These are phyloP conservation scores for Dittrichia graveolens DNA, from an alignment of 129 eudicot genomes.

Conservation along the genomic window DNA sequence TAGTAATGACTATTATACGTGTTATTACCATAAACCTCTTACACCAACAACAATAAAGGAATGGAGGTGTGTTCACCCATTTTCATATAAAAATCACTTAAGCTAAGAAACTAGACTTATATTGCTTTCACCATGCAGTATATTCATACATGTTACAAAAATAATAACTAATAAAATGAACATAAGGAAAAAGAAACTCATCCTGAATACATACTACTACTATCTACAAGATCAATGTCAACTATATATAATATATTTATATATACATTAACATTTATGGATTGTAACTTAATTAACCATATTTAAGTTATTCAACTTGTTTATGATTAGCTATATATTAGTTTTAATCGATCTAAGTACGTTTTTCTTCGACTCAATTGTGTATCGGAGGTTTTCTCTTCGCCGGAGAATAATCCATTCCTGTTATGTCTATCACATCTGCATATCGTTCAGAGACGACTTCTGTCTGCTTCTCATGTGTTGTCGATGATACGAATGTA, in stretches of 20 bases:
- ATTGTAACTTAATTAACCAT: background rate
- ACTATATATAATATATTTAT: background rate
- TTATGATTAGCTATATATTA: conserved; percentile 15
- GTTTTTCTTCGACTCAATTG: conserved; percentile 37
- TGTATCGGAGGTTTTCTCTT: conserved; percentile 81
- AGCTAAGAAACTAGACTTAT: background rate
- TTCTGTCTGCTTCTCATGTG: conserved; percentile 16
- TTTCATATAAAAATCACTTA: too few species aligned
- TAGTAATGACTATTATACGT: too few species aligned
- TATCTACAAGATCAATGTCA: conserved; percentile 1
- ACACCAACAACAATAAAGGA: too few species aligned
- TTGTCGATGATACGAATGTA: conserved; percentile 2
- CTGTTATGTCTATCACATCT: conserved; percentile 51
- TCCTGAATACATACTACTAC: background rate
- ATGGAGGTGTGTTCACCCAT: too few species aligned
- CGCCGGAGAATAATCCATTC: conserved; percentile 83
- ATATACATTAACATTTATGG: background rate
- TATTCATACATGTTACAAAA: background rate
- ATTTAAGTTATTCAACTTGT: background rate
- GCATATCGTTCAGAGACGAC: conserved; percentile 29
- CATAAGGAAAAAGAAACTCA: background rate
- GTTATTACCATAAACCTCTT: too few species aligned
- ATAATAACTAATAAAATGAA: background rate
- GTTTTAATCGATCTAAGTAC: background rate
- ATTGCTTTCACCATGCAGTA: conserved; percentile 10